phyloP scores from a whole-genome alignment of 768 basidiomycete species.

The Mycena filopes region DNA sequence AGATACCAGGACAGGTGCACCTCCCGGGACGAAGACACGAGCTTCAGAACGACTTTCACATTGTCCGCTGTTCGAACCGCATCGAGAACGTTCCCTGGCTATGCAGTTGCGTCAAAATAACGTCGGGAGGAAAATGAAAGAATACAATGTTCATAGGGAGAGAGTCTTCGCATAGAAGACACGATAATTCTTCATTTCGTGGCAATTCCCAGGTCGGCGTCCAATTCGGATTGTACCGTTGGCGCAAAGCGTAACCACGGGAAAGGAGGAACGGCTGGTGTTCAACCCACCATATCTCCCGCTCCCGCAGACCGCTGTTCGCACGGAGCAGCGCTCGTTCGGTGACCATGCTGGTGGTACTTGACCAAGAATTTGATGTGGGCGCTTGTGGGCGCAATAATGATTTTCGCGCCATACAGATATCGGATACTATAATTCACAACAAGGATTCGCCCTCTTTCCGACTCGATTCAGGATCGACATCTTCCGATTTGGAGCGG shows the following conservation, averaged over 20 bases:
- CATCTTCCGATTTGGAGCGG: too few relatives aligned
- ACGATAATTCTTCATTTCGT: background rate
- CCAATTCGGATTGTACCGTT: background rate
- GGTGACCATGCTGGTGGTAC: too few relatives aligned
- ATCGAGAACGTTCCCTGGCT: background rate
- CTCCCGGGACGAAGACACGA: background rate
- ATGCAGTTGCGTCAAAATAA: background rate
- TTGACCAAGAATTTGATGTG: too few relatives aligned
- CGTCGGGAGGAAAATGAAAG: background rate
- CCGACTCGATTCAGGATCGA: too few relatives aligned
- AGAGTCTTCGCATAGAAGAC: background rate
- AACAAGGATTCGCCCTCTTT: too few relatives aligned
- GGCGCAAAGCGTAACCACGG: background rate
- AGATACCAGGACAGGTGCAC: background rate
- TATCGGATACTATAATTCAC: too few relatives aligned
- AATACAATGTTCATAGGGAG: background rate
- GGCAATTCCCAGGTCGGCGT: background rate
- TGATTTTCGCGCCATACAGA: too few relatives aligned
- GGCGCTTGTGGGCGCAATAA: too few relatives aligned
- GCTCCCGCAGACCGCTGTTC: too few relatives aligned
- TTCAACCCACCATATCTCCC: background rate
- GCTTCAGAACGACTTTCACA: background rate
- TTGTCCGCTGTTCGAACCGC: background rate
- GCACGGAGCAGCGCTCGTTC: too few relatives aligned
- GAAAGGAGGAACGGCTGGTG: background rate